Evolutionary conservation across 1,139 yeast genomes (phyloP), one percentile per base, ranked within the genome.

Genomic region (Pichia sp.): DNA sequence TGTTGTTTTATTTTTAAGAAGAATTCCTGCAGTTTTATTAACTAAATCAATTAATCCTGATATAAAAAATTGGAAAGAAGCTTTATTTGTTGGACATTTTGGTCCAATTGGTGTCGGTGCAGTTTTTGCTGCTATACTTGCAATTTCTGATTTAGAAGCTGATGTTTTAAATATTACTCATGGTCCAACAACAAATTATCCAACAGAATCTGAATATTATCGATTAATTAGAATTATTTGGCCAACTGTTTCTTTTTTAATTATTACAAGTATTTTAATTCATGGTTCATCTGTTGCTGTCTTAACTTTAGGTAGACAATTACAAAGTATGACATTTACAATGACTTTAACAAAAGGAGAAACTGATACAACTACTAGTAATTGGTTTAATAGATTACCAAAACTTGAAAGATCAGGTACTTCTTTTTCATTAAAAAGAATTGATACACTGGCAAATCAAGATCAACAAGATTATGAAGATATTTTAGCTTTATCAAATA

Each of bases 71-170:
- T 90, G 97, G 97, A 78, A 96, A 64, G 97, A 92, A 61, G 97
- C 97, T 0, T 61, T 92, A 7, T 89, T 92, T 60, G 90, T 95
- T 63, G 97, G 97, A 24, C 97, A 92, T 67, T 92, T 92, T 63
- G 98, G 98, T 39, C 98, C 98, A 9, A 87, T 92, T 61, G 98
- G 98, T 45, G 98, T 92, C 10, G 97, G 97, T 52, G 97, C 97
- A 1, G 77, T 92, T 23, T 92, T 87, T 66, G 95, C 96, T 23
- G 81, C 90, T 12, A 83, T 92, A 48, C 69, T 90, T 55, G 92
- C 96, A 1, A 75, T 94, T 54, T 78, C 80, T 20, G 92, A 86
- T 54, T 70, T 92, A 39, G 96, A 87, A 59, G 71, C 69, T 11
- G 63, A 64, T 35, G 66, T 64, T 27, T 72, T 77, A 11, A 50